Percentiles rank a stretch among this genome's conserved stretches.
These are phyloP conservation scores for Pseudogymnoascus sp. DNA, from an alignment of 2,329 filamentous ascomycete genomes.

Conservation along the genomic window DNA sequence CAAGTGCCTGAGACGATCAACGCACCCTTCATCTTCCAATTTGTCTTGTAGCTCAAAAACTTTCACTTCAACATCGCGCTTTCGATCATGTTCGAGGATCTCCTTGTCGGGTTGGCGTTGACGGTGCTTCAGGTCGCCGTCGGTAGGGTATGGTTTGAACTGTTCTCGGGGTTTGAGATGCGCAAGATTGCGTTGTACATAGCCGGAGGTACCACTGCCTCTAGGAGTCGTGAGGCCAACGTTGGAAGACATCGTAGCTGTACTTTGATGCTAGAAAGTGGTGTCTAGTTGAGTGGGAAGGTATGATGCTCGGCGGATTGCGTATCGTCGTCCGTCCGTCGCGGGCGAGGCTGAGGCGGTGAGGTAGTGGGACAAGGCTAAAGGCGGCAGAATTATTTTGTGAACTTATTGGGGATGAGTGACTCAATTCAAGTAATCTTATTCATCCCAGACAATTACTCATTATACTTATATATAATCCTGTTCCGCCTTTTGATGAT, in stretches of 20 bases:
- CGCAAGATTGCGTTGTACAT: conserved; percentile 92
- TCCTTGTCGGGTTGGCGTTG: conserved; percentile 82
- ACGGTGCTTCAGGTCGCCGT: conserved; percentile 64
- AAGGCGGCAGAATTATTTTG: conserved; percentile 5
- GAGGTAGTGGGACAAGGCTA: conserved; percentile 7
- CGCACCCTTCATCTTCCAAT: conserved; percentile 82
- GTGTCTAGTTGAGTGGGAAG: neutral
- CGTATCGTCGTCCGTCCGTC: neutral
- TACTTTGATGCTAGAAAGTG: neutral
- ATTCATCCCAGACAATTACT: neutral
- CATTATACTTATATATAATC: neutral
- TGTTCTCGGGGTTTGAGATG: conserved; percentile 75
- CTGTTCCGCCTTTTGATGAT: neutral
- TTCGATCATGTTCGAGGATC: conserved; percentile 89
- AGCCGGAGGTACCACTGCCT: conserved; percentile 92
- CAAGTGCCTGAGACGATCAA: conserved; percentile 12
- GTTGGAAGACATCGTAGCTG: conserved; percentile 77
- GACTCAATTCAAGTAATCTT: conserved; percentile 6
- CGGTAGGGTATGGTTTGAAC: conserved; percentile 57
- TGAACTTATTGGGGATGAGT: neutral
- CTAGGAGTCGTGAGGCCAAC: conserved; percentile 91
- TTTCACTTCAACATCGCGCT: conserved; percentile 84
- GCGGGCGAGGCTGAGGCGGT: conserved; percentile 1
- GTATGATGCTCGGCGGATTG: neutral
- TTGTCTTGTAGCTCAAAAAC: conserved; percentile 84